Percentiles rank a stretch among this genome's conserved stretches.
Conservation (phyloP, 768 basidiomycete genomes). For the Lactarius trivialis region DNA sequence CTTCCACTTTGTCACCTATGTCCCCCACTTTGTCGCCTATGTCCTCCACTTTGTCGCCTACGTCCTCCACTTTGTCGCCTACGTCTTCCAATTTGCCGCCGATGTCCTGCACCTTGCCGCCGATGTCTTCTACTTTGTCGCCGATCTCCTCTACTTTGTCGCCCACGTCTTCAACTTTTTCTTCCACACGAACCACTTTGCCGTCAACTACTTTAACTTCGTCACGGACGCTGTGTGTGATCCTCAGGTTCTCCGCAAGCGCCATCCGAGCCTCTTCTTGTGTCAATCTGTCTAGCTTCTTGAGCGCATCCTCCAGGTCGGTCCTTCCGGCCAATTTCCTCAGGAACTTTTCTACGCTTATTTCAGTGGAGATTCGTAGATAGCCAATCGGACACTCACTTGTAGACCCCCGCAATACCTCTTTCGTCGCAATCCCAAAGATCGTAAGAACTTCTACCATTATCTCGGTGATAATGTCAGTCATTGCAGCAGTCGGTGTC, state of each 20-base stretch:
- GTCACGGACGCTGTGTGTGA: not conserved
- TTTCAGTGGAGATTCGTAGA: not conserved
- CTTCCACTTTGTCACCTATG: no score
- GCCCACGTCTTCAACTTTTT: no score
- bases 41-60: no score
- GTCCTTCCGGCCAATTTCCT: not conserved
- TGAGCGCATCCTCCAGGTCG: not conserved
- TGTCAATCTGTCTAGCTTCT: not conserved
- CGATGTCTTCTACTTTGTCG: no score
- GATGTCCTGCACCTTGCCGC: no score
- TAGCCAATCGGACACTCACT: not conserved
- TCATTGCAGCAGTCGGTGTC: not conserved
- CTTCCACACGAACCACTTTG: no score
- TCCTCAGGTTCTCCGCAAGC: not conserved
- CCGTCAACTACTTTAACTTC: not conserved
- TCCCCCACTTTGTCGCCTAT: no score
- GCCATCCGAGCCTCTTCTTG: not conserved
- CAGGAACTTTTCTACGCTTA: not conserved
- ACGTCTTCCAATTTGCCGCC: no score
- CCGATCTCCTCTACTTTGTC: not conserved
- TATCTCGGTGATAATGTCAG: not conserved
- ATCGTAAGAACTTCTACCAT: conserved; percentile 4
- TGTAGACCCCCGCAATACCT: not conserved
- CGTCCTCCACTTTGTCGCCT: not conserved
- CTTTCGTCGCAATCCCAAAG: not conserved